Percentiles rank a stretch among this genome's conserved stretches.
phyloP scores from a whole-genome alignment of 2,329 filamentous ascomycete genomes.

The Aspergillus hortae region DNA sequence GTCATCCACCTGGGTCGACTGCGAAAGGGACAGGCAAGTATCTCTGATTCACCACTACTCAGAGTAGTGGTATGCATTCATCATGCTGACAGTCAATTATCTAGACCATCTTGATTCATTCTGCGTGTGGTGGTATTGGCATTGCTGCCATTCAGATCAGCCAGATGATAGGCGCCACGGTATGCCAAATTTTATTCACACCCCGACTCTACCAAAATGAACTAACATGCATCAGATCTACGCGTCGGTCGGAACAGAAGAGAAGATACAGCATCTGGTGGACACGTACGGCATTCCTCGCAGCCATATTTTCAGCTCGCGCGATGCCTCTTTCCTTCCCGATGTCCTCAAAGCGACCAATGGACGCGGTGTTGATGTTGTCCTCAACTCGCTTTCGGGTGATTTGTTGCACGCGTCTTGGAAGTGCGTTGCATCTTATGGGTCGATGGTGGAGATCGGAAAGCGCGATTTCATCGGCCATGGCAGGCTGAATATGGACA shows the following conservation, averaged over 20 bases:
- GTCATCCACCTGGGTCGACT: conserved; percentile 14
- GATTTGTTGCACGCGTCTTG: conserved; percentile 26
- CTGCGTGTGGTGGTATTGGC: conserved; percentile 25
- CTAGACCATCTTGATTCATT: conserved; percentile 18
- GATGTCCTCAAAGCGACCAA: conserved; percentile 16
- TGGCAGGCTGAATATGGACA: conserved; percentile 20
- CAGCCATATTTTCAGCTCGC: conserved; percentile 22
- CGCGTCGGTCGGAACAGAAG: conserved; percentile 20
- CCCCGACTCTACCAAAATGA: too few species aligned
- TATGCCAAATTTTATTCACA: too few species aligned
- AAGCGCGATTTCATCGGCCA: conserved; percentile 22
- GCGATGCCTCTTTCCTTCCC: conserved; percentile 15
- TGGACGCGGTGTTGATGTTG: conserved; percentile 22
- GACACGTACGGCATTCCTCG: conserved; percentile 15
- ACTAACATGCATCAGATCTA: conserved; percentile 13
- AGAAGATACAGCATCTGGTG: conserved; percentile 21
- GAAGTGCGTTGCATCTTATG: conserved; percentile 29
- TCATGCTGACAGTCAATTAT: too few species aligned
- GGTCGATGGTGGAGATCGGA: conserved; percentile 25
- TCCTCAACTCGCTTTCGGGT: conserved; percentile 26
- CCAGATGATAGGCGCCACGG: conserved; percentile 17
- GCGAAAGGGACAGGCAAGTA: conserved; percentile 16
- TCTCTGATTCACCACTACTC: conserved; percentile 4
- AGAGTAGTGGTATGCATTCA: too few species aligned
- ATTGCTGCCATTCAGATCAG: conserved; percentile 23